These are phyloP conservation scores for Aureobasidium sp. DNA, from an alignment of 2,329 filamentous ascomycete genomes.

Conservation along the genomic window DNA sequence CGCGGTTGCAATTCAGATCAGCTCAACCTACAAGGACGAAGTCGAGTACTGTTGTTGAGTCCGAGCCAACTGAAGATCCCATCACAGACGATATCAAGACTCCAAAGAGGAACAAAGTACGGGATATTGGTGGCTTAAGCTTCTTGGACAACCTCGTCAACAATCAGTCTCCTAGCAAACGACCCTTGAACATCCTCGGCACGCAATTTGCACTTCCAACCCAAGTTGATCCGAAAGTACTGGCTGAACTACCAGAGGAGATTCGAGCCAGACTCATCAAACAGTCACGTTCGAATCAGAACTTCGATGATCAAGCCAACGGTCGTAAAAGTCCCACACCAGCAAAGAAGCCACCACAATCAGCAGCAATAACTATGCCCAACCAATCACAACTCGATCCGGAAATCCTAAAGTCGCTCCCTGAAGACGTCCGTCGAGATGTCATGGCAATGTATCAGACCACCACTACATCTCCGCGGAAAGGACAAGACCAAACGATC, in stretches of 20 bases:
- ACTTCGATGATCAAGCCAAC: not conserved
- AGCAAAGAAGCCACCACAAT: not conserved
- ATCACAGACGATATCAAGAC: conserved; percentile 43
- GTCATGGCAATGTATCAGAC: conserved; percentile 63
- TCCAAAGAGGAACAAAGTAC: conserved; percentile 26
- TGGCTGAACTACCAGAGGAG: conserved; percentile 76
- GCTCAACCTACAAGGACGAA: conserved; percentile 35
- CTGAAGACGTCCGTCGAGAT: conserved; percentile 78
- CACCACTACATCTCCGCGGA: conserved; percentile 23
- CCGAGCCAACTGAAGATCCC: conserved; percentile 29
- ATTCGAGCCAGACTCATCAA: conserved; percentile 70
- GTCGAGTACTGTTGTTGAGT: not conserved
- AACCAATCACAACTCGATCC: conserved; percentile 74
- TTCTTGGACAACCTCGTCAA: conserved; percentile 33
- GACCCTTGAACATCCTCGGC: conserved; percentile 69
- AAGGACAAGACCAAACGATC: conserved; percentile 28
- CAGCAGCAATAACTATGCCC: conserved; percentile 39
- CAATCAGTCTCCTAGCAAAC: conserved; percentile 48
- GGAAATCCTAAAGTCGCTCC: conserved; percentile 74
- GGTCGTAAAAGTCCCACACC: not conserved
- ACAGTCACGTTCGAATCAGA: conserved; percentile 33
- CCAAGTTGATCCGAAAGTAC: conserved; percentile 71
- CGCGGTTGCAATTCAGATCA: conserved; percentile 64
- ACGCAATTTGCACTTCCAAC: conserved; percentile 89
- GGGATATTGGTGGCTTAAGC: conserved; percentile 24